Evolutionary conservation across 2,329 filamentous ascomycete genomes (phyloP), one percentile per base, ranked within the genome.

Genomic region (Aureobasidium uvarum): DNA sequence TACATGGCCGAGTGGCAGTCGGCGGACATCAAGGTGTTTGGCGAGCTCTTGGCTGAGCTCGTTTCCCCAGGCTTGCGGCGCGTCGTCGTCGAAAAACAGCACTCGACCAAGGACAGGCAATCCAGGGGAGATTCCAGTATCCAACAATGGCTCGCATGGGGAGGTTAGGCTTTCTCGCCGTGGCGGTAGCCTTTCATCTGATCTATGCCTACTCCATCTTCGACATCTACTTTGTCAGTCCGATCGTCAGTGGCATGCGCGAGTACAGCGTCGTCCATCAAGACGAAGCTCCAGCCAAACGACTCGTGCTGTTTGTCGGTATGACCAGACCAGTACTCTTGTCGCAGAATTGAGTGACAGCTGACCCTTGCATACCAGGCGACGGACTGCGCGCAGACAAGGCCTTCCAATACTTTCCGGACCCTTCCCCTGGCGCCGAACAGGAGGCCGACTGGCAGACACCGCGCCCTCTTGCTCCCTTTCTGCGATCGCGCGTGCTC

Each of bases 211-310:
- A 89, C 75, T 96, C 92, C 67, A 98, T 98, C 73, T 99, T 99
- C 79, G 93, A 97, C 77, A 95, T 98, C 69, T 98, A 99, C 79
- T 99, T 99, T 75, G 92, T 97, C 74, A 97, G 92, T 76, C 95
- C 95, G 25, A 95, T 99, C 71, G 95, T 98, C 64, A 90, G 89
- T 81, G 95, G 95, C 74, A 99, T 99, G 95, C 86, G 85, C 73
- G 85, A 92, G 67, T 93, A 92, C 77, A 80, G 82, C 52, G 82
- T 96, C 43, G 85, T 92, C 67, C 83, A 88, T 64, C 79, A 84
- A 59, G 86, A 89, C 76, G 86, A 89, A 76, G 85, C 93, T 25
- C 95, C 95, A 1, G 94, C 96, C 5, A 91, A 95, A 77, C 87
- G 95, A 68, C 83, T 99, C 66, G 90, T 99, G 56, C 85, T 99